These are phyloP conservation scores for Acacia concinna DNA, from an alignment of 331 rosid genomes.

Conservation along the genomic window DNA sequence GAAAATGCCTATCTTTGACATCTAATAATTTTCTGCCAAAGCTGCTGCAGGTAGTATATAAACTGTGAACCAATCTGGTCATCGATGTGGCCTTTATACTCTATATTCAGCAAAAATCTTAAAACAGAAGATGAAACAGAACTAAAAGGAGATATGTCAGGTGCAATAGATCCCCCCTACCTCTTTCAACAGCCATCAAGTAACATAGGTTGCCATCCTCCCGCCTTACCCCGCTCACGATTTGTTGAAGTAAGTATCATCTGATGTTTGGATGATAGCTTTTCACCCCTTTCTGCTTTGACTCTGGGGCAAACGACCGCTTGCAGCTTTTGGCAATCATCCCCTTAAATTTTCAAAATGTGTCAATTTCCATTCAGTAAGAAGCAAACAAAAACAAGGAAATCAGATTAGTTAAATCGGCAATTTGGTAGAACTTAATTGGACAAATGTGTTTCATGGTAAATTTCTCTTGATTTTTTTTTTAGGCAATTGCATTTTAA, in stretches of 20 bases:
- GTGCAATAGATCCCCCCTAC: constrained; percentile 47
- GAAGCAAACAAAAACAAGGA: constrained; percentile 6
- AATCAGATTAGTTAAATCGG: background rate
- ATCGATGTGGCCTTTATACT: constrained; percentile 86
- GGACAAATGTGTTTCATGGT: background rate
- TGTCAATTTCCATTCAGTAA: background rate
- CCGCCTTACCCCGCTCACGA: constrained; percentile 46
- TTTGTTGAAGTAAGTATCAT: constrained; percentile 67
- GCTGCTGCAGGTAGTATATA: constrained; percentile 43
- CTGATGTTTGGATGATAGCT: constrained; percentile 23
- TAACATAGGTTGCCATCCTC: constrained; percentile 37
- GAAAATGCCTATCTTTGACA: constrained; percentile 19
- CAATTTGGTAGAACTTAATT: background rate
- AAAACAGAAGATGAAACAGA: constrained; percentile 49
- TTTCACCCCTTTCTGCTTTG: background rate
- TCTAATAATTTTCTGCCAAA: constrained; percentile 31
- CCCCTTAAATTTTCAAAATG: background rate
- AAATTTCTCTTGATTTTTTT: background rate
- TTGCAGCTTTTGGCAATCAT: background rate
- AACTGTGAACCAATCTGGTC: constrained; percentile 30
- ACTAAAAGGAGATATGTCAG: constrained; percentile 44
- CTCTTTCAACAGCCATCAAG: constrained; percentile 40
- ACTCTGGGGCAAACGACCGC: background rate
- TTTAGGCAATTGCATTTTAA: background rate
- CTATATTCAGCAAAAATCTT: constrained; percentile 67